Evolutionary conservation across 2,329 filamentous ascomycete genomes (phyloP).

Genomic region (Pezicula neosporulosa): DNA sequence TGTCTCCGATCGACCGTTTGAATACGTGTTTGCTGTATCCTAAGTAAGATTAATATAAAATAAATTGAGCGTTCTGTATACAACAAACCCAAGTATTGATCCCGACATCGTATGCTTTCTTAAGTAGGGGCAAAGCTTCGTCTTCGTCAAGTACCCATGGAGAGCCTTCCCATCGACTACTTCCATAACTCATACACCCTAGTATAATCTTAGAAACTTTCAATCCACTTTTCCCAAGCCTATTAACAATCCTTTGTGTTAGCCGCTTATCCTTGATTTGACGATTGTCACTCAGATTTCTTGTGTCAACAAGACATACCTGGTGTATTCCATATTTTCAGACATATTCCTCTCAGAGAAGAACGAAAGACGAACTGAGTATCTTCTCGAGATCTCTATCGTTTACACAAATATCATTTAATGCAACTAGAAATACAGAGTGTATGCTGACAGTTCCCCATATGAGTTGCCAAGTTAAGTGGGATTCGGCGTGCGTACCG

Average conservation of each 20-base stretch:
- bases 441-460: too few relatives aligned
- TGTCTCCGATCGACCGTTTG: conserved; percentile 50
- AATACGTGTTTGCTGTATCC: conserved; percentile 53
- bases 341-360: not conserved
- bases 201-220: conserved; percentile 61
- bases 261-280: too few relatives aligned
- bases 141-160: conserved; percentile 56
- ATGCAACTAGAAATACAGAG: too few relatives aligned
- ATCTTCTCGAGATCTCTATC: not conserved
- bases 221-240: conserved; percentile 39
- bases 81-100: not conserved
- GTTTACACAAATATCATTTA: not conserved
- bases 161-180: conserved; percentile 37
- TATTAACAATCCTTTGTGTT: not conserved
- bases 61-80: not conserved
- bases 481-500: too few relatives aligned
- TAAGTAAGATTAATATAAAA: not conserved
- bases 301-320: not conserved
- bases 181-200: conserved; percentile 61
- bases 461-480: too few relatives aligned
- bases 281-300: too few relatives aligned
- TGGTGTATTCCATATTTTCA: not conserved
- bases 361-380: not conserved
- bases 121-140: conserved; percentile 44
- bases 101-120: conserved; percentile 60